These are phyloP conservation scores for Sphaerobolus stellatus DNA, from an alignment of 1,284 basidiomycete species.

Conservation along the genomic window DNA sequence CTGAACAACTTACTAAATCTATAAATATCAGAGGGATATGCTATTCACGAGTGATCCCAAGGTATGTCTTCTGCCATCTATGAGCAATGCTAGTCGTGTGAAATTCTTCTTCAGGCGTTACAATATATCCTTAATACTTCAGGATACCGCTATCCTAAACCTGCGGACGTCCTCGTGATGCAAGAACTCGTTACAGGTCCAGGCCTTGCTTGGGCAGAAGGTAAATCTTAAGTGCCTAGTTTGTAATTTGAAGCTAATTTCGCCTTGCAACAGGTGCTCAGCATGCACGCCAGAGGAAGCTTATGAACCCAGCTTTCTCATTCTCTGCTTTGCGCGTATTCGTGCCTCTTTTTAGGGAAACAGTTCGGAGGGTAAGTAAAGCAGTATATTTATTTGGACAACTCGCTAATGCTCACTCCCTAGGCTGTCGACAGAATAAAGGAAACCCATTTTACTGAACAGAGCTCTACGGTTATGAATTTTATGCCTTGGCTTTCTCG, in stretches of 20 bases:
- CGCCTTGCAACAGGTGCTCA: not conserved
- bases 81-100: too few species aligned
- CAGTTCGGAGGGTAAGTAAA: constrained; percentile 41
- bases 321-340: not conserved
- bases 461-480: constrained; percentile 36
- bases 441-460: constrained; percentile 34
- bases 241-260: not conserved
- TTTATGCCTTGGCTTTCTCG: constrained; percentile 30
- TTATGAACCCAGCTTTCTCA: constrained; percentile 31
- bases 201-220: constrained; percentile 31
- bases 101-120: too few species aligned
- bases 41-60: too few species aligned
- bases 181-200: constrained; percentile 22
- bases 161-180: not conserved
- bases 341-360: constrained; percentile 49
- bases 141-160: constrained; percentile 20
- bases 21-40: too few species aligned
- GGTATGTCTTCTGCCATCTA: too few species aligned
- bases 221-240: too few species aligned
- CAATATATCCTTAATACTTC: constrained; percentile 19
- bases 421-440: constrained; percentile 49
- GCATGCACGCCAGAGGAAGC: constrained; percentile 32
- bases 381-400: not conserved
- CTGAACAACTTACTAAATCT: too few species aligned
- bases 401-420: constrained; percentile 1